Evolutionary conservation across 2,329 filamentous ascomycete genomes (phyloP), one percentile per base, ranked within the genome.

Genomic region (Calonectria honghensis): DNA sequence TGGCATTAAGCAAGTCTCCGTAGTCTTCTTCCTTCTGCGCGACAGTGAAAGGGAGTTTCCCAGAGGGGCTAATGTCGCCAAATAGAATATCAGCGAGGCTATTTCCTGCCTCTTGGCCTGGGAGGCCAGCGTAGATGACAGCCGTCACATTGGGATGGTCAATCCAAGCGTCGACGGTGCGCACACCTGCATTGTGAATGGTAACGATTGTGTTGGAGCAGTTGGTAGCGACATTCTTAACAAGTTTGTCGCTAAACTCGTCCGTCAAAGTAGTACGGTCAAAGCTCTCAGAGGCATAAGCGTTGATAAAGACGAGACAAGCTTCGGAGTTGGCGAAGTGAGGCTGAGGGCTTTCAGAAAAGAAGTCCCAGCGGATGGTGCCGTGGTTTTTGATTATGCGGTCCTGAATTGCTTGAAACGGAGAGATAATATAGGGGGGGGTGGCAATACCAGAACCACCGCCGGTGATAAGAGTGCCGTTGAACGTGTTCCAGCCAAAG

Each of bases 171-270:
- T 96, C 96, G 4, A 93, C 91, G 1, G 94, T 95, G 87, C 57
- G 57, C 32, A 61, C 57, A 29, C 57, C 57, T 7, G 57, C 57
- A 29, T 61, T n/a, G 24, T 98, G 96, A 74, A 98, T 93, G 72
- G 98, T 92, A 20, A 98, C 95, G 73, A 98, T 94, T 14, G 96
- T 98, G 89, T 98, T 98, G 87, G 93, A 92, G 88, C 94, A 96
- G 75, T 92, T 83, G 9, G 92, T 89, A 0, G 95, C 93, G 11
- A 98, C 95, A 63, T 94, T 95, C 84, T 94, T 90, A 85, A 98
- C 94, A 70, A 98, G 86, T 0, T 90, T 89, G 68, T 98, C 95
- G 50, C 95, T 61, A 27, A 61, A 61, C 35, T 61, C 96, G 73
- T 93, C 90, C 73, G 93, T 89, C 96, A 96, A 98, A 0, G 98